Evolutionary conservation across 371 early-diverging fungal genomes (phyloP), one percentile per base, ranked within the genome.

Genomic region (Pancytospora philotis): DNA sequence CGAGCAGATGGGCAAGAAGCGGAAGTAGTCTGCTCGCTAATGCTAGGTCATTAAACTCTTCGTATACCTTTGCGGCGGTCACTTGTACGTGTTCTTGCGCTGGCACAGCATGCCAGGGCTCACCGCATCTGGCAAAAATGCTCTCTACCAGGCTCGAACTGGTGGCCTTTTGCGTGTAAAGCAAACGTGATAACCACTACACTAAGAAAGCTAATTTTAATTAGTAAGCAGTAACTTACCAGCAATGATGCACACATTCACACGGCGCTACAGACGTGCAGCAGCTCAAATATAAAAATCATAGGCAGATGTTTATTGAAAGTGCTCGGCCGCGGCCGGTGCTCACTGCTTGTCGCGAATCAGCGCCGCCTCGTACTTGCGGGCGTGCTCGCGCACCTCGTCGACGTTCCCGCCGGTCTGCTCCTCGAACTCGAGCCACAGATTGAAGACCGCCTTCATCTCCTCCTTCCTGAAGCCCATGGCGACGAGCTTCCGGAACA

Each of bases 391-490:
- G 38, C 66, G 64, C 2, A 74, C 74, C 22, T 66, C 61, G 19
- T 74, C 74, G 8, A 74, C 49, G 59, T 74, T 62, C 27, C 70
- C 70, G 38, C 51, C 31, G 27, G 52, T 39, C 35, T 50, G 50
- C 28, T 74, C 68, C 50, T 74, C 74, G 51, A 52, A 74, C 35
- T 69, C 62, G 10, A 64, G 35, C 74, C 74, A 74, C 51, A 61
- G 57, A 39, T 57, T 69, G 49, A 57, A 74, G 13, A 31, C 51
- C 45, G 66, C 60, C 45, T 70, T 74, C 63, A 65, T 69, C 13
- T 66, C 67, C 16, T 38, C 45, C 19, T 64, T 48, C 25, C 58
- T 66, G 55, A 64, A 74, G 13, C 56, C 37, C 56, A 61, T 66
- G 0, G 62, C 49, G 0, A 62, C 51, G 25, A 70, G 49, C 61